These are phyloP conservation scores for Mycena leptocephala DNA, from an alignment of 768 basidiomycete genomes.

Conservation along the genomic window DNA sequence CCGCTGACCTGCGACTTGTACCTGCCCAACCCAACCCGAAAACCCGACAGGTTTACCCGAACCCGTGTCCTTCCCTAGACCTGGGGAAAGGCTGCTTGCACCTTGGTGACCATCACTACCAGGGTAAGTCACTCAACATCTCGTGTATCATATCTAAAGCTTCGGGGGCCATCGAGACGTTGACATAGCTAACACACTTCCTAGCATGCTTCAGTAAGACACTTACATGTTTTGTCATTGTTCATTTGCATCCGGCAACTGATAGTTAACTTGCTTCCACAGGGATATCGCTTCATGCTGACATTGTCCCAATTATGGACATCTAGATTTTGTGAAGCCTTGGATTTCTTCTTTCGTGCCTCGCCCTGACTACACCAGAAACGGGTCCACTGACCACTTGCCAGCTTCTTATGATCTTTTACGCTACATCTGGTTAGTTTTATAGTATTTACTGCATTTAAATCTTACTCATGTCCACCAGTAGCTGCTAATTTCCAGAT, in stretches of 20 bases:
- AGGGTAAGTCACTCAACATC: slow-evolving; percentile 43
- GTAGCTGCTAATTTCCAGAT: slow-evolving; percentile 45
- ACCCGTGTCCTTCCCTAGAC: too few relatives aligned
- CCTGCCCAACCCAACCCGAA: too few relatives aligned
- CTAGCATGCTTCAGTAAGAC: slow-evolving; percentile 29
- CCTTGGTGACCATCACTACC: slow-evolving; percentile 47
- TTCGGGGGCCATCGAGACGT: slow-evolving; percentile 42
- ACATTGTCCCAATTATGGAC: slow-evolving; percentile 42
- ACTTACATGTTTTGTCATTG: neutral
- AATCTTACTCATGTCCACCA: slow-evolving; percentile 42
- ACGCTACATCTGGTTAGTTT: slow-evolving; percentile 40
- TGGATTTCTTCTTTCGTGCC: slow-evolving; percentile 37
- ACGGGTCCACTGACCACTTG: slow-evolving; percentile 39
- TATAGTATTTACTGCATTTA: neutral
- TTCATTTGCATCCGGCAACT: slow-evolving; percentile 25
- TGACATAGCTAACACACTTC: slow-evolving; percentile 39
- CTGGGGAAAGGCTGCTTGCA: slow-evolving; percentile 48
- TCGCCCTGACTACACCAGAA: slow-evolving; percentile 49
- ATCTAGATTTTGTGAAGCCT: slow-evolving; percentile 35
- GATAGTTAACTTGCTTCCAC: slow-evolving; percentile 37
- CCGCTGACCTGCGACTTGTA: too few relatives aligned
- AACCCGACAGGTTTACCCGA: too few relatives aligned
- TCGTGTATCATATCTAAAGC: slow-evolving; percentile 41
- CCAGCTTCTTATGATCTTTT: slow-evolving; percentile 32
- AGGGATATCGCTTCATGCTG: slow-evolving; percentile 46